A percentile compares a stretch with the other conserved stretches of the same genome.
Evolutionary conservation across 345 rosid genomes (phyloP).

Genomic region (Punica granatum): DNA sequence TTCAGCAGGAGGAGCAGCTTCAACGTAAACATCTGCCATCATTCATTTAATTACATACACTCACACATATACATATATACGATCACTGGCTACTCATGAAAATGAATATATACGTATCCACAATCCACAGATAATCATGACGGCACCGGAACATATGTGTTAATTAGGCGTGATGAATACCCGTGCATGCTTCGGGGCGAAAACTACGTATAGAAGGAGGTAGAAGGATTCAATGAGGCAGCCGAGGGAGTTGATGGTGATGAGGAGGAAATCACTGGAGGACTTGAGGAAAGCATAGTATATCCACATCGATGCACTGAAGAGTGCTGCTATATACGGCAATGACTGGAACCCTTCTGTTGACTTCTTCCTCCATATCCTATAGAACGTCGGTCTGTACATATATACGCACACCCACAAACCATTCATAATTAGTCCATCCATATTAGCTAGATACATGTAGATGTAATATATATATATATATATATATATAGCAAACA

Average conservation of each 20-base stretch:
- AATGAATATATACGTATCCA: too few relatives aligned
- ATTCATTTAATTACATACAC: not conserved
- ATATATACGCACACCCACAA: too few relatives aligned
- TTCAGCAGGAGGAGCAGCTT: slow-evolving; percentile 19
- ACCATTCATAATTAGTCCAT: too few relatives aligned
- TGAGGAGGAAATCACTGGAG: slow-evolving; percentile 34
- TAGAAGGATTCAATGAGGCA: slow-evolving; percentile 41
- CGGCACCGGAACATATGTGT: too few relatives aligned
- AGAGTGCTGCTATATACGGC: slow-evolving; percentile 47
- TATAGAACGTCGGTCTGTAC: slow-evolving; percentile 48
- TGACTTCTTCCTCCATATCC: slow-evolving; percentile 49
- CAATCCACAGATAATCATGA: too few relatives aligned
- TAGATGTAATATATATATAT: too few relatives aligned
- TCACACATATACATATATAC: not conserved
- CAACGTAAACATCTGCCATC: slow-evolving; percentile 27
- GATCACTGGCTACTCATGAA: too few relatives aligned
- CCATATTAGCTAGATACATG: too few relatives aligned
- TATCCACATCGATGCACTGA: slow-evolving; percentile 55
- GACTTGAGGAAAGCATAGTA: slow-evolving; percentile 42
- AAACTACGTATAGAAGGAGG: slow-evolving; percentile 31
- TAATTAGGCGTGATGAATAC: slow-evolving; percentile 27
- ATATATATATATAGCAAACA: too few relatives aligned
- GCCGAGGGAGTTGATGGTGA: slow-evolving; percentile 32
- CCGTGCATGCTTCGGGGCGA: slow-evolving; percentile 44
- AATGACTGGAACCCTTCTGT: slow-evolving; percentile 59